Percentiles rank a stretch among this genome's conserved stretches.
phyloP scores from a whole-genome alignment of 1,284 basidiomycete species.

The Melampsora medusae region DNA sequence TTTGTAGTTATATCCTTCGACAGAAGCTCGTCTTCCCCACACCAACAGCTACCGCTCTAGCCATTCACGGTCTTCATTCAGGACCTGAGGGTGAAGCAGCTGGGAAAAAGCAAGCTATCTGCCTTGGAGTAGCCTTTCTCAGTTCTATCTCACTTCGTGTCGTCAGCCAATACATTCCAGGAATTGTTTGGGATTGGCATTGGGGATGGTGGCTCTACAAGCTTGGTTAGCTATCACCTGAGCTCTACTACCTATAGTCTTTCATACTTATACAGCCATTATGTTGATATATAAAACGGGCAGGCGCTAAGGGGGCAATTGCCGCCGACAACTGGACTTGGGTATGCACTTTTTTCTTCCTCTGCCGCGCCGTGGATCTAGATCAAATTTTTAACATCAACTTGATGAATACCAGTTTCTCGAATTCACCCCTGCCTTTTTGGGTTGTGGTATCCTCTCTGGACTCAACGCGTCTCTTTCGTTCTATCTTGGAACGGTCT shows the following conservation, averaged over 20 bases:
- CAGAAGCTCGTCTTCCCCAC: constrained; percentile 70
- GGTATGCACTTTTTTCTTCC: constrained; percentile 3
- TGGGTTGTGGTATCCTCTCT: constrained; percentile 67
- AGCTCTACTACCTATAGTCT: constrained; percentile 61
- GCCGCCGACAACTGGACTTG: constrained; percentile 39
- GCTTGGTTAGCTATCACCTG: constrained; percentile 63
- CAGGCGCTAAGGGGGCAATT: constrained; percentile 37
- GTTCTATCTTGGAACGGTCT: constrained; percentile 64
- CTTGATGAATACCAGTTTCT: constrained; percentile 47
- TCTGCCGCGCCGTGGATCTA: background rate
- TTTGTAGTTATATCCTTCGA: constrained; percentile 62
- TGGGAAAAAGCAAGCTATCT: constrained; percentile 64
- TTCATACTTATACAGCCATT: constrained; percentile 45
- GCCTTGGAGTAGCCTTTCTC: constrained; percentile 61
- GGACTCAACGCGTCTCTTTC: constrained; percentile 68
- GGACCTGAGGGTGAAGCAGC: constrained; percentile 59
- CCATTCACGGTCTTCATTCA: constrained; percentile 66
- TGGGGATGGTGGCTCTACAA: constrained; percentile 66
- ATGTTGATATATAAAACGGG: background rate
- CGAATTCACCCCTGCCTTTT: constrained; percentile 66
- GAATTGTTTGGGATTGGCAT: constrained; percentile 67
- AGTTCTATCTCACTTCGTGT: constrained; percentile 63
- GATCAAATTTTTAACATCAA: background rate
- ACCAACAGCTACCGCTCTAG: constrained; percentile 68
- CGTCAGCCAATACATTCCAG: constrained; percentile 64